These are phyloP conservation scores for Phyllosticta citrichinensis DNA, from an alignment of 2,329 filamentous ascomycete genomes.

Conservation along the genomic window DNA sequence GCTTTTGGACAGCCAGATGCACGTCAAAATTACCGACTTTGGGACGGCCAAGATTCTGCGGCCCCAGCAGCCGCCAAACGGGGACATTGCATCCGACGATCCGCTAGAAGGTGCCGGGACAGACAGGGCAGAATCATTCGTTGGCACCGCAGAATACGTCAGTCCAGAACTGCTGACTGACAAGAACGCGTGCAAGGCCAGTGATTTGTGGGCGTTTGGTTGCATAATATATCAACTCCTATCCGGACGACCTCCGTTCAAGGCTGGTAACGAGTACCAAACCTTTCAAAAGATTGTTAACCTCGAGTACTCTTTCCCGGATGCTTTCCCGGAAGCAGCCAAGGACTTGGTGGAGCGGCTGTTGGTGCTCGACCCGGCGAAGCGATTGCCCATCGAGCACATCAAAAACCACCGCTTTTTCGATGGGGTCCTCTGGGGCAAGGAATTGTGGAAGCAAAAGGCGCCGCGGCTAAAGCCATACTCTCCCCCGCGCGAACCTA, in stretches of 20 bases:
- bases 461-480: slow-evolving; percentile 81
- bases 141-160: slow-evolving; percentile 95
- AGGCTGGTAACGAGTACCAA: slow-evolving; percentile 87
- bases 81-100: slow-evolving; percentile 33
- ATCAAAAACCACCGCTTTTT: slow-evolving; percentile 97
- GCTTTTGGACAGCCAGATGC: slow-evolving; percentile 87
- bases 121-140: slow-evolving; percentile 81
- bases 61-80: slow-evolving; percentile 19
- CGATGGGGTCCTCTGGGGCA: slow-evolving; percentile 74
- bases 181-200: slow-evolving; percentile 95
- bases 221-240: slow-evolving; percentile 96
- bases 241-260: slow-evolving; percentile 94
- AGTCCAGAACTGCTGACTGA: slow-evolving; percentile 94
- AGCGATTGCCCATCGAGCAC: slow-evolving; percentile 82
- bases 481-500: slow-evolving; percentile 62
- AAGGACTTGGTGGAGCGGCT: slow-evolving; percentile 84
- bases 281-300: slow-evolving; percentile 98
- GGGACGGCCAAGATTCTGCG: slow-evolving; percentile 92
- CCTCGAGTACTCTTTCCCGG: slow-evolving; percentile 86
- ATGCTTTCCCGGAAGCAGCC: slow-evolving; percentile 76
- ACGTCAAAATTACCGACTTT: slow-evolving; percentile 98
- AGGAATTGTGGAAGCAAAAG: slow-evolving; percentile 77
- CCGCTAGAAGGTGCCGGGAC: slow-evolving; percentile 51
- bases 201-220: slow-evolving; percentile 95
- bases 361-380: slow-evolving; percentile 76